Evolutionary conservation across 2,329 filamentous ascomycete genomes (phyloP).

Genomic region (Graphilbum sp.): DNA sequence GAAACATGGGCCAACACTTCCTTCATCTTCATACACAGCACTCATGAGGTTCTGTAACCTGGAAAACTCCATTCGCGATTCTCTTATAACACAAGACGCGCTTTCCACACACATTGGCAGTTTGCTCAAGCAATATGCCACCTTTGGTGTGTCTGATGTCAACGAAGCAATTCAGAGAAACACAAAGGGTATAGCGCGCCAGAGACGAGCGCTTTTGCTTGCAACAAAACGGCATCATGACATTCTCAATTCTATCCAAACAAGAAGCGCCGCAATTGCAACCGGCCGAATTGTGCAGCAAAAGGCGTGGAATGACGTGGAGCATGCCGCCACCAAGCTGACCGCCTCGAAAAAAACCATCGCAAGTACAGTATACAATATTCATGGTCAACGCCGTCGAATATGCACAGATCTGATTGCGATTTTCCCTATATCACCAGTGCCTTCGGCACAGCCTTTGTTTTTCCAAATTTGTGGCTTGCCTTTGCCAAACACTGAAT

Average conservation of each 20-base stretch:
- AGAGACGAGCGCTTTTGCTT: slow-evolving; percentile 48
- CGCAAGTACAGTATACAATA: slow-evolving; percentile 42
- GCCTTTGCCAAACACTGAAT: slow-evolving; percentile 63
- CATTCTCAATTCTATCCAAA: slow-evolving; percentile 46
- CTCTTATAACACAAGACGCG: slow-evolving; percentile 56
- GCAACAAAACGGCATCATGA: slow-evolving; percentile 49
- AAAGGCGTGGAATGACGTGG: slow-evolving; percentile 42
- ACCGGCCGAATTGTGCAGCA: slow-evolving; percentile 43
- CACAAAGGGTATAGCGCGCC: slow-evolving; percentile 38
- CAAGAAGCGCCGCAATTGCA: slow-evolving; percentile 51
- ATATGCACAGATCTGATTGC: slow-evolving; percentile 68
- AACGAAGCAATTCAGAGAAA: slow-evolving; percentile 31
- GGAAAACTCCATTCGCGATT: slow-evolving; percentile 83
- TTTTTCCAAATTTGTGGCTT: slow-evolving; percentile 72
- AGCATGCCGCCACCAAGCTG: slow-evolving; percentile 43
- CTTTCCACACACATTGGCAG: slow-evolving; percentile 65
- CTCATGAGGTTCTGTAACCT: slow-evolving; percentile 79
- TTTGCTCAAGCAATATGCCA: slow-evolving; percentile 24
- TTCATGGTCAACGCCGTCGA: slow-evolving; percentile 73
- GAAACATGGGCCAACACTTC: slow-evolving; percentile 31
- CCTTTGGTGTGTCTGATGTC: slow-evolving; percentile 29
- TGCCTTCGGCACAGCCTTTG: slow-evolving; percentile 39
- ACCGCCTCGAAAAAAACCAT: slow-evolving; percentile 37
- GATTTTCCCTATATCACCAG: slow-evolving; percentile 68
- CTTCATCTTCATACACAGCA: slow-evolving; percentile 70